These are phyloP conservation scores for Discostella pseudostelligera DNA, from an alignment of 108 stramenopile genomes.

Conservation along the genomic window DNA sequence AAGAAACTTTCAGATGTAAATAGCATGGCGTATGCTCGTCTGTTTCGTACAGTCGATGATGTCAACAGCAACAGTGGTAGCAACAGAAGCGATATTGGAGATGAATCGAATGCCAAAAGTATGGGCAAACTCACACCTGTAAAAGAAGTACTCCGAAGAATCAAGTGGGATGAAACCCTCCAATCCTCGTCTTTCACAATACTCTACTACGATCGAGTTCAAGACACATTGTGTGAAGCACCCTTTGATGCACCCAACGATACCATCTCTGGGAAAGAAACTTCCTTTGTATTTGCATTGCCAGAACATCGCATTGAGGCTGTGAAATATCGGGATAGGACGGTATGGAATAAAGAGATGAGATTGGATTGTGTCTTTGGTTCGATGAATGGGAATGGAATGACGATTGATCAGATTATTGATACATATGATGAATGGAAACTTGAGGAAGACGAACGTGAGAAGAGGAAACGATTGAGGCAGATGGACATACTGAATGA, in stretches of 20 bases:
- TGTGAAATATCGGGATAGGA: slow-evolving; percentile 71
- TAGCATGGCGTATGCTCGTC: slow-evolving; percentile 66
- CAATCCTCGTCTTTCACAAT: slow-evolving; percentile 57
- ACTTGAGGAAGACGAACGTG: slow-evolving; percentile 40
- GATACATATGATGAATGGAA: slow-evolving; percentile 81
- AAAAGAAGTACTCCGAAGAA: slow-evolving; percentile 73
- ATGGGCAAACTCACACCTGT: slow-evolving; percentile 64
- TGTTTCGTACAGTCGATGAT: slow-evolving; percentile 42
- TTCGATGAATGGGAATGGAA: slow-evolving; percentile 51
- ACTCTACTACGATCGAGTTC: slow-evolving; percentile 73
- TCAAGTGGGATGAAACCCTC: slow-evolving; percentile 67
- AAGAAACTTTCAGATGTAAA: slow-evolving; percentile 66
- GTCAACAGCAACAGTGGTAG: slow-evolving; percentile 1
- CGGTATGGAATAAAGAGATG: slow-evolving; percentile 78
- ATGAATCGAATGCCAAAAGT: slow-evolving; percentile 9
- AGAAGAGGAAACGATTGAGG: slow-evolving; percentile 45
- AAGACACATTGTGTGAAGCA: slow-evolving; percentile 56
- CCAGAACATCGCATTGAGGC: slow-evolving; percentile 84
- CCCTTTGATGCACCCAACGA: slow-evolving; percentile 73
- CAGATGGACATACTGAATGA: slow-evolving; percentile 48
- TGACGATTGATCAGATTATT: slow-evolving; percentile 67
- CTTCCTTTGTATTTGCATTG: slow-evolving; percentile 62
- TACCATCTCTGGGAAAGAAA: slow-evolving; percentile 60
- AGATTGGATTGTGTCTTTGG: slow-evolving; percentile 74
- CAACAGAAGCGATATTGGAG: slow-evolving; percentile 1